Base-by-base conservation (phyloP, 108 stramenopile genomes). In the Epipyxis sp. region DNA sequence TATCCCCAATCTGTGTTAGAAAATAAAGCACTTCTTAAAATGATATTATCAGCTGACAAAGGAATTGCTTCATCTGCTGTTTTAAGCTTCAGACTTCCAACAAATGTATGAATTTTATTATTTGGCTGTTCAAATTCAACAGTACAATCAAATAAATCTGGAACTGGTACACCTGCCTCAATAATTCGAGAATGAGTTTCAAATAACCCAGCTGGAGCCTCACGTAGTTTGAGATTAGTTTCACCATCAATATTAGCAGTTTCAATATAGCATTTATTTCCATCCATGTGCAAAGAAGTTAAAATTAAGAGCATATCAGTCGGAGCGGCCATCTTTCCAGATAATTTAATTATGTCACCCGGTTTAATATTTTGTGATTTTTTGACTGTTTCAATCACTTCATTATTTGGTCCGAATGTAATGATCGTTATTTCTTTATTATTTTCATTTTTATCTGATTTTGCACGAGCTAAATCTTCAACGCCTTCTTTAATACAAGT, bases 401-500 rank as follows among this genome's bases (percentile, higher is more conserved):
- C 3, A 42, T 42, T 42, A 25, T 74, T 39, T 37, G 3, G 10
- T 42, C 25, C 34, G 42, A 74, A 74, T 10, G 71, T 74, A 57
- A 74, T 32, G 43, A 74, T 42, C 10, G 13, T 37, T 10, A 62
- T 54, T 29, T 57, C 30, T 32, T 58, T 45, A 59, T 79, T 42
- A 43, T 81, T 82, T 43, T 79, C 79, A 59, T 45, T 35, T 25
- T 87, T 79, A 81, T 99, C 98, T 67, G 88, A 88, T 1, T 79
- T 76, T 69, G 97, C 95, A 0, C 96, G 88, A 61, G 90, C 88
- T 39, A 86, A 74, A 79, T 99, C 98, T 16, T 97, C 93, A 39
- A 87, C 71, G 0, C 87, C 94, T 88, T 99, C 97, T 69, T 95
- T 92, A 44, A 89, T 59, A 57, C 97, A 90, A 62, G 91, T 91